phyloP scores from a whole-genome alignment of 192 early-diverging fungal species.

The Umbelopsis ramanniana region DNA sequence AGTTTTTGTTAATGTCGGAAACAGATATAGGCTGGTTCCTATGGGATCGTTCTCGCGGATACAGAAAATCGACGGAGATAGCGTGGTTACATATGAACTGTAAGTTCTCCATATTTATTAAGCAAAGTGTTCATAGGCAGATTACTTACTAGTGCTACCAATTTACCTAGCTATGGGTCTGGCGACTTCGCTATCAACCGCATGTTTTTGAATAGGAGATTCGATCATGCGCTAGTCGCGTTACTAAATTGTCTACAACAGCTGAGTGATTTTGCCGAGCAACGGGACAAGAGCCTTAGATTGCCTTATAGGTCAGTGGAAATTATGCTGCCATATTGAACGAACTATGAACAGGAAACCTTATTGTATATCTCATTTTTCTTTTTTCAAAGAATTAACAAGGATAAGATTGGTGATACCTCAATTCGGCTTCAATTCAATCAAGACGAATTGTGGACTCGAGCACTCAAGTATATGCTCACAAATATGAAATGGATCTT shows the following conservation, averaged over 20 bases:
- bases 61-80: slow-evolving; percentile 80
- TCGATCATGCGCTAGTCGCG: slow-evolving; percentile 88
- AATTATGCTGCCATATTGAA: neutral
- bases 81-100: slow-evolving; percentile 74
- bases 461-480: slow-evolving; percentile 86
- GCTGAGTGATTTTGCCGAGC: slow-evolving; percentile 80
- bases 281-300: slow-evolving; percentile 71
- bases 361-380: neutral
- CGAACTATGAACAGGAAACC: too few relatives aligned
- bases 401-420: slow-evolving; percentile 86
- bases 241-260: slow-evolving; percentile 91
- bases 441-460: slow-evolving; percentile 92
- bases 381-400: slow-evolving; percentile 75
- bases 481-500: slow-evolving; percentile 91
- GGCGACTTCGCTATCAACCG: slow-evolving; percentile 78
- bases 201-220: slow-evolving; percentile 78
- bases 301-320: slow-evolving; percentile 76
- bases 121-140: too few relatives aligned
- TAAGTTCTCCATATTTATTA: slow-evolving; percentile 39
- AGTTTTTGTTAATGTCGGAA: neutral
- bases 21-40: slow-evolving; percentile 81
- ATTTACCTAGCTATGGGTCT: slow-evolving; percentile 71
- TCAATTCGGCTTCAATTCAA: slow-evolving; percentile 88
- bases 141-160: neutral
- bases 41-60: slow-evolving; percentile 92